Base-by-base conservation (phyloP, 495 filamentous ascomycete genomes). In the Podospora sp. region DNA sequence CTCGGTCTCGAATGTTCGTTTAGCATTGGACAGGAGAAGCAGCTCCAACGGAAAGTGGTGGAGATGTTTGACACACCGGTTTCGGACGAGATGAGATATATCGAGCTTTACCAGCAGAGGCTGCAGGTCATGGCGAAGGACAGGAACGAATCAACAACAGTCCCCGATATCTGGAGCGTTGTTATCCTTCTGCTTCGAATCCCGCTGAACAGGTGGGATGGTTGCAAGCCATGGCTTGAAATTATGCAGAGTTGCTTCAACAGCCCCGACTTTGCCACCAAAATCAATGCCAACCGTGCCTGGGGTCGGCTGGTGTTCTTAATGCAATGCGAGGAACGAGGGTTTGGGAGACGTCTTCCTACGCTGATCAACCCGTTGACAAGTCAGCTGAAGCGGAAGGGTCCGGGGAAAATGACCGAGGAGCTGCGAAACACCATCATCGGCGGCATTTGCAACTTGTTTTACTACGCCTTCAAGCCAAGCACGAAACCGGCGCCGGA, bases 161-260 rank as follows among this genome's bases (percentile, higher is more conserved):
- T 95, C n/a, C 93, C 95, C 6, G 89, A 92, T 62, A 91, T 97
- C 33, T 99, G 94, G 94, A 91, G 89, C 58, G 83, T 91, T 22
- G 82, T 95, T 5, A 82, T 94, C 9, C 82, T 97, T 3, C 85
- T 97, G 22, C 81, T 96, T 33, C 86, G 90, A 55, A 84, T 82
- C 46, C 84, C 85, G 24, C 72, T 93, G 18, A 86, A 92, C 33
- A 80, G 85, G 65, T 97, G 92, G 92, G 84, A 89, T 60, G 86
- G 86, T 72, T 86, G 91, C 65, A 84, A 81, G 21, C 81, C 82
- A 6, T 98, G 91, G 90, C 79, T 97, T 1, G 77, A 82, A 7
- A 83, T 97, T 18, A 87, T 97, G 49, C 88, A 96, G 69, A 82
- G 80, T 60, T 96, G 93, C 72, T 92, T 97, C 80, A 96, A 96